Base-by-base conservation (phyloP, 2,329 filamentous ascomycete species). In the Penicillium corylophilum region DNA sequence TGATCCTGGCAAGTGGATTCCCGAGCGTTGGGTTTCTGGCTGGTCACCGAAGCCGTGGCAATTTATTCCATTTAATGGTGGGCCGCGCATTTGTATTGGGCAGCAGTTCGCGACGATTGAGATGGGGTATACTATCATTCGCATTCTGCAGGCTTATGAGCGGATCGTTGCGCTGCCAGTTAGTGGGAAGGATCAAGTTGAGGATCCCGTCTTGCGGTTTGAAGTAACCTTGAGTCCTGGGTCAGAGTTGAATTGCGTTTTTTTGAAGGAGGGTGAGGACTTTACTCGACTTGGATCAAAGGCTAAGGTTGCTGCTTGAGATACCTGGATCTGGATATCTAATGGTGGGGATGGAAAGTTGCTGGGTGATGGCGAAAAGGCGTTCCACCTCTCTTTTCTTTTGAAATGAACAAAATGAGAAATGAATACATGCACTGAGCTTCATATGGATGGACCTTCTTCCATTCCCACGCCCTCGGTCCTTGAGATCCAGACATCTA, bases 61-160 rank as follows among this genome's bases (percentile, higher is more conserved):
- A n/a, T 82, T 79, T 50, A 75, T 80, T 40, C 79, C 79, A 0
- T 81, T 82, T 51, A 79, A 80, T 48, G 78, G 78, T 2, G 79
- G 78, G 0, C 78, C 79, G 2, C 65, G 78, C 10, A 79, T 81
- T 44, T 83, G 81, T 54, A 78, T 83, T 29, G 81, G 81, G 1
- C 81, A 83, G 67, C 81, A 83, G 53, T 83, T 84, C 67, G 81
- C 81, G 3, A 76, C 79, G 65, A 78, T 81, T 2, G 81, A 83
- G 67, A 82, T 83, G 78, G 77, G 76, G 0, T 83, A 77, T 48
- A 76, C 74, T 0, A 60, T 77, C 16, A 69, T 74, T 35, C 59
- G 74, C 24, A 70, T 77, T 35, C 53, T 77, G 58, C 74, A 77
- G 59, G 64, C 67, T 43, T 77, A 70, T 59, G 67, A 72, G 55